Base-by-base conservation (phyloP, 805 yeast species). In the Schwanniomyces vanrijiae region DNA sequence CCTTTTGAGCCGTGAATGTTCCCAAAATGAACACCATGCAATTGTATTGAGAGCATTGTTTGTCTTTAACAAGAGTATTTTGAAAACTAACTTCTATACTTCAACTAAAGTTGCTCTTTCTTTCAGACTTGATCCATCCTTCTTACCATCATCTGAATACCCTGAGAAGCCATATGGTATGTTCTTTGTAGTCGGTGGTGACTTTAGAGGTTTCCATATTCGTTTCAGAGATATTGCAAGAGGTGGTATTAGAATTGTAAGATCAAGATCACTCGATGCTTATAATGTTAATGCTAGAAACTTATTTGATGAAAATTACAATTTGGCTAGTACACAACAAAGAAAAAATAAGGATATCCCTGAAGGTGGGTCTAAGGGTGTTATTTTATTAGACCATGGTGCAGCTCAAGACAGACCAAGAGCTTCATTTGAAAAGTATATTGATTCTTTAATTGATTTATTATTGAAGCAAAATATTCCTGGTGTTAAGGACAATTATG, bases 361-460 rank as follows among this genome's bases (percentile, higher is more conserved):
- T 42, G 99, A 92, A 76, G 98, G 99, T 64, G 99, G 99, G 31
- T 89, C 97, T 35, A 92, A 92, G 68, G 99, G 99, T 73, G 99
- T 94, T 41, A 88, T 94, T 47, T 78, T 92, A 59, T 77, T 92
- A 55, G 91, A 86, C 60, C 84, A 87, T 37, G 88, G 87, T 48
- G 73, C 73, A 37, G 86, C 90, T 19, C 96, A 88, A 66, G 87
- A 81, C 35, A 81, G 84, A 60, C 90, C 96, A 43, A 82, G 83
- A 54, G 84, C 87, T 47, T 88, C 96, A 26, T 92, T 94, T 68
- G 87, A 86, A 64, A 95, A 94, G 73, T 92, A 92, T 67, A 86
- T 92, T 56, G 99, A 92, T 67, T 75, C 98, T 1, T 77, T 94
- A 55, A 81, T 92, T 55, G 99, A 92, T 66, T 76, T 92, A 54